Conservation (phyloP, 768 basidiomycete species). For the Clavaria fumosa region DNA sequence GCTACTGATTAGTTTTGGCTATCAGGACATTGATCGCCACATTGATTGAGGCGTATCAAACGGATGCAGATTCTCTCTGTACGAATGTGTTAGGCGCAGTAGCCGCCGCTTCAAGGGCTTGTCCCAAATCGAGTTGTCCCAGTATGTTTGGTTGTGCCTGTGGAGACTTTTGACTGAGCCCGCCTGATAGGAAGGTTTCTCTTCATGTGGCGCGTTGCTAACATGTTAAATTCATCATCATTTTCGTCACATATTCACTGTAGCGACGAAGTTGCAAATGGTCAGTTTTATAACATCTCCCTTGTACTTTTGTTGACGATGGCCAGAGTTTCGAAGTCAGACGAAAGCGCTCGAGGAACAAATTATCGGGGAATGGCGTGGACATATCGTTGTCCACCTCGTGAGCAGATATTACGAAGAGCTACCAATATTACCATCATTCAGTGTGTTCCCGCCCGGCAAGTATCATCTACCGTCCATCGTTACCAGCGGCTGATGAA, state of each 20-base stretch:
- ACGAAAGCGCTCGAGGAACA: slow-evolving; percentile 27
- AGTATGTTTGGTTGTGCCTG: no score
- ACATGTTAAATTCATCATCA: slow-evolving; percentile 26
- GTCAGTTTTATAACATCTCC: slow-evolving; percentile 10
- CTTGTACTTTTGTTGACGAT: slow-evolving; percentile 1
- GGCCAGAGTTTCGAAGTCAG: slow-evolving; percentile 32
- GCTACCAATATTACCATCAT: no score
- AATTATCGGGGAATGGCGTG: slow-evolving; percentile 40
- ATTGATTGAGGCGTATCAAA: slow-evolving; percentile 31
- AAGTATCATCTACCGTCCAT: neutral
- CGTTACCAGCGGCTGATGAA: slow-evolving; percentile 3
- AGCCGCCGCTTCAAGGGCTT: no score
- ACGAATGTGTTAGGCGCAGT: no score
- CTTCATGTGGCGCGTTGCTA: slow-evolving; percentile 35
- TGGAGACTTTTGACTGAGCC: slow-evolving; percentile 12
- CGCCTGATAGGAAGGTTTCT: slow-evolving; percentile 21
- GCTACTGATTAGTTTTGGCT: neutral
- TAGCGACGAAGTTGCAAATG: slow-evolving; percentile 15
- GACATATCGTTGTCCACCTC: slow-evolving; percentile 23
- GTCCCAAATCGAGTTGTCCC: no score
- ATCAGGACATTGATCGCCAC: slow-evolving; percentile 26
- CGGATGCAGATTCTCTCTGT: slow-evolving; percentile 35
- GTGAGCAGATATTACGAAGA: slow-evolving; percentile 17
- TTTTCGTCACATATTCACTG: slow-evolving; percentile 34
- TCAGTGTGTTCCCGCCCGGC: neutral